phyloP scores from a whole-genome alignment of 495 filamentous ascomycete species.

The Aspergillus panamensis region DNA sequence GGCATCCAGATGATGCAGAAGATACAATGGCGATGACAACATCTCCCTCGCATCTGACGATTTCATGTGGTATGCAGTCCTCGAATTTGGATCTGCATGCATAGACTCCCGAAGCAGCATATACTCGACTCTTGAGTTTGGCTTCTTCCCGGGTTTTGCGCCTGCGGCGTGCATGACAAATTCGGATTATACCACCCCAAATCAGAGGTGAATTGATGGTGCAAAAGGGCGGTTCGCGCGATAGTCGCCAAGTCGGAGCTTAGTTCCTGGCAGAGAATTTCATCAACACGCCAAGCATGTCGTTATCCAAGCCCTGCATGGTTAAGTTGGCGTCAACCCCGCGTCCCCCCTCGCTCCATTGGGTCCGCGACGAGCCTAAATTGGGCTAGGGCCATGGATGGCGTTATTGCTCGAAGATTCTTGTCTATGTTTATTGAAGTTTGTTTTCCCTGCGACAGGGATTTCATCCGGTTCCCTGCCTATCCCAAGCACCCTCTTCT shows the following conservation, averaged over 20 bases:
- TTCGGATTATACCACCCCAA: background rate
- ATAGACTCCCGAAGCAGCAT: background rate
- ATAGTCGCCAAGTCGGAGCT: background rate
- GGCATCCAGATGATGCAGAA: no score
- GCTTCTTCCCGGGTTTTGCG: background rate
- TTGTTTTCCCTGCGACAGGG: background rate
- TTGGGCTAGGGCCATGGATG: background rate
- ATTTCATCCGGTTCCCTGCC: background rate
- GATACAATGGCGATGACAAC: background rate
- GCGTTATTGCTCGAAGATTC: conserved; percentile 9
- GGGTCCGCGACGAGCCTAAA: background rate
- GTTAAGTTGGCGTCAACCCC: background rate
- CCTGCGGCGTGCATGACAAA: background rate
- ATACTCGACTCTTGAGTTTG: background rate
- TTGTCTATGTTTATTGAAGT: conserved; percentile 13
- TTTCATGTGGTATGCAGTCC: background rate
- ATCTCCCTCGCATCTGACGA: conserved; percentile 7
- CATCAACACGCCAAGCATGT: conserved; percentile 13
- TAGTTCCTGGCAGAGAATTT: background rate
- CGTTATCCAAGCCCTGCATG: conserved; percentile 6
- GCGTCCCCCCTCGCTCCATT: background rate
- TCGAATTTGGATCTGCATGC: conserved; percentile 9
- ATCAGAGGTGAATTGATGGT: no score
- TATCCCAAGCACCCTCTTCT: background rate
- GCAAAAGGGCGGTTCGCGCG: background rate